A percentile compares a stretch with the other conserved stretches of the same genome.
These are phyloP conservation scores for Austropuccinia psidii DNA, from an alignment of 1,284 basidiomycete species.

Conservation along the genomic window DNA sequence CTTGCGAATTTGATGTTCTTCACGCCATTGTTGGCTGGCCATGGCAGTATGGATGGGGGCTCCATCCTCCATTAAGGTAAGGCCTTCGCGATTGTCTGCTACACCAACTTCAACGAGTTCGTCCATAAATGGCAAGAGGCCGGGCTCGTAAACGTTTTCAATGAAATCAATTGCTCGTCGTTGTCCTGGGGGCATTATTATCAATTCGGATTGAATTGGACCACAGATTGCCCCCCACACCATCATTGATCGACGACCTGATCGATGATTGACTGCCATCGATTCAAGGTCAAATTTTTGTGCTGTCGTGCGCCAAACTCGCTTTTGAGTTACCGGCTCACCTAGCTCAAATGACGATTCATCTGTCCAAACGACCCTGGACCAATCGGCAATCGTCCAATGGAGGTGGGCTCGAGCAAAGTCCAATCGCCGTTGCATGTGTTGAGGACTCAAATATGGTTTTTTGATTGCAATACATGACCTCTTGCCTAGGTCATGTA, in stretches of 20 bases:
- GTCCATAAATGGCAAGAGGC: too few species aligned
- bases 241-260: background rate
- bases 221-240: background rate
- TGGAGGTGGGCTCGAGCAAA: background rate
- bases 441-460: background rate
- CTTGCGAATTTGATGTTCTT: too few species aligned
- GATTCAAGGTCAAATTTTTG: background rate
- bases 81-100: too few species aligned
- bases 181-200: background rate
- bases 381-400: background rate
- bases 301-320: background rate
- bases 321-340: background rate
- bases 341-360: slow-evolving; percentile 12
- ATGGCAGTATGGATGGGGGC: too few species aligned
- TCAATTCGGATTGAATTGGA: background rate
- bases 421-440: background rate
- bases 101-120: too few species aligned
- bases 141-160: background rate
- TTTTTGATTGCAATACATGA: slow-evolving; percentile 10
- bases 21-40: too few species aligned
- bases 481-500: too few species aligned
- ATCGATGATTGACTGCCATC: background rate
- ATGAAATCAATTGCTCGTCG: background rate
- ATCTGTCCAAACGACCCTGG: background rate
- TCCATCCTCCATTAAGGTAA: too few species aligned